Evolutionary conservation across 2,329 filamentous ascomycete species (phyloP).

Genomic region (Aspergillus fructus): DNA sequence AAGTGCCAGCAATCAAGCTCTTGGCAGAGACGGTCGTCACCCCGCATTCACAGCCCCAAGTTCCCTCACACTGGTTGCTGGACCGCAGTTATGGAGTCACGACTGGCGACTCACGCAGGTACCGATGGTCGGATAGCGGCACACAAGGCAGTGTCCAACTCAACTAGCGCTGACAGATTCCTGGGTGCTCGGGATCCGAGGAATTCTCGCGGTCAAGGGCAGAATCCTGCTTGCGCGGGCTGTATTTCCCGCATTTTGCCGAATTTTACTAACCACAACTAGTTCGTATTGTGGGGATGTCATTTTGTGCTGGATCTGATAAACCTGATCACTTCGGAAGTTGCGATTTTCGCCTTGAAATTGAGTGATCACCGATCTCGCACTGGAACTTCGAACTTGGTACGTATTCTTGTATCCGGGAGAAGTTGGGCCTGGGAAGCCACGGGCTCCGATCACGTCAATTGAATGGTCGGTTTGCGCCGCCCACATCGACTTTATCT

Average conservation of each 20-base stretch:
- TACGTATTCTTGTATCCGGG: neutral
- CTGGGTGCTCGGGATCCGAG: neutral
- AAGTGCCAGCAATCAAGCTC: neutral
- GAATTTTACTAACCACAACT: neutral
- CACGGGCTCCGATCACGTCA: constrained; percentile 7
- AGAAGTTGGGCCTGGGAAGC: neutral
- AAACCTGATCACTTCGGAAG: neutral
- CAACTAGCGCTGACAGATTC: neutral
- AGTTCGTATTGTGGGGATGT: neutral
- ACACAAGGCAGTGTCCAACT: constrained; percentile 8
- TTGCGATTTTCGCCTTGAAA: neutral
- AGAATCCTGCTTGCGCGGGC: neutral
- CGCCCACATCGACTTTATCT: neutral
- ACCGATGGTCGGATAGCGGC: constrained; percentile 15
- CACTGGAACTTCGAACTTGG: neutral
- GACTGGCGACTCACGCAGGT: constrained; percentile 17
- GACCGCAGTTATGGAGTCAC: constrained; percentile 13
- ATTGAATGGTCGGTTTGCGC: constrained; percentile 9
- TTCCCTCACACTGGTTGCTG: constrained; percentile 12
- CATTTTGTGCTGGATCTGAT: neutral
- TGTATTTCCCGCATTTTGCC: neutral
- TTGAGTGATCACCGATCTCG: neutral
- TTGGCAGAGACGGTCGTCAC: neutral
- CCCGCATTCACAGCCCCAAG: constrained; percentile 9
- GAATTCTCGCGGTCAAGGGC: neutral